Evolutionary conservation across 345 rosid genomes (phyloP).

Genomic region (Camelina hispida): DNA sequence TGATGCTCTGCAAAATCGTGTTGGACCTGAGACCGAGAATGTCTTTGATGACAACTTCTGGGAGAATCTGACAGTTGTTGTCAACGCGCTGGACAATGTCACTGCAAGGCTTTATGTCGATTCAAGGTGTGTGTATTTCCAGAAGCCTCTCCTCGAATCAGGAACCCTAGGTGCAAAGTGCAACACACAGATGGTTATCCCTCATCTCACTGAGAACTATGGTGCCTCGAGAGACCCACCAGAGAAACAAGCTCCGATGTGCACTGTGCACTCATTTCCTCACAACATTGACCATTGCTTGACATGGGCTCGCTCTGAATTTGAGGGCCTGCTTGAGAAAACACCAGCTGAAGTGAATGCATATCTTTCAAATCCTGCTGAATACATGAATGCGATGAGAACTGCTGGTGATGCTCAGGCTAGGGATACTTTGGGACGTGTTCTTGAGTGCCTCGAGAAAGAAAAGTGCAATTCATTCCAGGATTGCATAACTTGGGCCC

Average conservation of each 20-base stretch:
- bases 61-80: constrained; percentile 75
- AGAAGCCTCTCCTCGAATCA: constrained; percentile 93
- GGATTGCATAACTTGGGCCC: constrained; percentile 91
- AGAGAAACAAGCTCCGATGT: constrained; percentile 97
- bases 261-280: constrained; percentile 94
- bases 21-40: constrained; percentile 65
- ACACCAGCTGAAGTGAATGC: constrained; percentile 91
- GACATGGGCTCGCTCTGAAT: constrained; percentile 96
- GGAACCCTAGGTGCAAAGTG: constrained; percentile 92
- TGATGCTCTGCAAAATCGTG: constrained; percentile 74
- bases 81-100: constrained; percentile 89
- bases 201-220: constrained; percentile 91
- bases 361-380: constrained; percentile 66
- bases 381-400: constrained; percentile 64
- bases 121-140: constrained; percentile 89
- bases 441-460: constrained; percentile 80
- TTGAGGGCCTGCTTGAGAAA: constrained; percentile 92
- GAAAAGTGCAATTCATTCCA: constrained; percentile 78
- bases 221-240: constrained; percentile 97
- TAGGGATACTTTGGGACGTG: constrained; percentile 73
- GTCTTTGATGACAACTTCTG: constrained; percentile 83
- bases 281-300: constrained; percentile 96
- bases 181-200: constrained; percentile 98
- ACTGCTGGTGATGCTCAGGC: constrained; percentile 93
- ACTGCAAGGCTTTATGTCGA: constrained; percentile 92